Evolutionary conservation across 495 filamentous ascomycete species (phyloP).

Genomic region (Aspergillus cavernicola): DNA sequence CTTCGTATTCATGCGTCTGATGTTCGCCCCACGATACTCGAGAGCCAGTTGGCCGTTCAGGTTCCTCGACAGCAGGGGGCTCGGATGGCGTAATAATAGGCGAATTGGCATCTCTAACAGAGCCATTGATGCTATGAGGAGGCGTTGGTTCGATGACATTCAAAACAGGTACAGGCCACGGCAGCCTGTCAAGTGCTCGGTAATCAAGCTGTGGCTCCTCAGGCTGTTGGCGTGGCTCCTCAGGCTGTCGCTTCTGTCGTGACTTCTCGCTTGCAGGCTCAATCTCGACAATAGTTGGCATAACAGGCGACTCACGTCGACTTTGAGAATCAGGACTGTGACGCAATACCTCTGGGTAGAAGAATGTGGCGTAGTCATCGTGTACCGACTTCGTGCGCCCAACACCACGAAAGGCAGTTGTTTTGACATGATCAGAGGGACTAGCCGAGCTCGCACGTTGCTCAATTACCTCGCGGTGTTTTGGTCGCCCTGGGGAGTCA

Average conservation of each 20-base stretch:
- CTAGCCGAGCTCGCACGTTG: neutral
- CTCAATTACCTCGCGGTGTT: conserved; percentile 1
- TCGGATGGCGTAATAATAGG: conserved; percentile 25
- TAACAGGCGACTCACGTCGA: conserved; percentile 18
- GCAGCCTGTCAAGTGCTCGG: conserved; percentile 24
- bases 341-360: conserved; percentile 36
- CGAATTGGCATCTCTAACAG: conserved; percentile 31
- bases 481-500: conserved; percentile 18
- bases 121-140: conserved; percentile 40
- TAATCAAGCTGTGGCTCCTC: neutral
- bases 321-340: conserved; percentile 23
- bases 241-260: neutral
- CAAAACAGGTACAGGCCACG: conserved; percentile 48
- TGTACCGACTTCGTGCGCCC: conserved; percentile 26
- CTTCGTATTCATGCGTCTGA: conserved; percentile 57
- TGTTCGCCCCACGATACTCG: conserved; percentile 61
- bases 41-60: conserved; percentile 37
- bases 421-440: conserved; percentile 19
- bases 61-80: conserved; percentile 17
- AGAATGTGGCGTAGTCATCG: conserved; percentile 44
- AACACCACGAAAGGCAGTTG: conserved; percentile 22
- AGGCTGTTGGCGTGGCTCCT: neutral
- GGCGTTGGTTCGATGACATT: conserved; percentile 51
- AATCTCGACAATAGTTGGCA: conserved; percentile 33
- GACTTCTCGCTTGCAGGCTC: conserved; percentile 26